These are phyloP conservation scores for Aurinia saxatilis DNA, from an alignment of 345 rosid genomes.

Conservation along the genomic window DNA sequence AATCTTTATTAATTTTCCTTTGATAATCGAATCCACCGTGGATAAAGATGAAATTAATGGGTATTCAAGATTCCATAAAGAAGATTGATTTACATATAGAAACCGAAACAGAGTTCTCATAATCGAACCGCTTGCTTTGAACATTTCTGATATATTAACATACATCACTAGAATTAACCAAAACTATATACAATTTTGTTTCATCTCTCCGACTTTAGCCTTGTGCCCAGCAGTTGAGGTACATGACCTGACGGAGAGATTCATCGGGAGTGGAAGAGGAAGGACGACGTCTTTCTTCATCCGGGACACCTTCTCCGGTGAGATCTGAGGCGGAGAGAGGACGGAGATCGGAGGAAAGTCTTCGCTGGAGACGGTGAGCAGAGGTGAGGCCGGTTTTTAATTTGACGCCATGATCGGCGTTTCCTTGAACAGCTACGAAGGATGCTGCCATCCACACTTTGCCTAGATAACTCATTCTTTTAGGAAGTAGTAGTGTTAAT, in stretches of 20 bases:
- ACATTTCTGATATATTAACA: constrained; percentile 17
- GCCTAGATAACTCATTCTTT: constrained; percentile 31
- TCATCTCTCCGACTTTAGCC: constrained; percentile 19
- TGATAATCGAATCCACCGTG: neutral
- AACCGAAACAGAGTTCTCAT: constrained; percentile 6
- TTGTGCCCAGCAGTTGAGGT: constrained; percentile 89
- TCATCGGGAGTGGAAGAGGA: constrained; percentile 49
- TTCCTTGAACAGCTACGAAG: constrained; percentile 59
- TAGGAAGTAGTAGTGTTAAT: neutral
- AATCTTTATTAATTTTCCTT: neutral
- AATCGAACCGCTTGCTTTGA: neutral
- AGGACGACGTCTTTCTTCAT: constrained; percentile 16
- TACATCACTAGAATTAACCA: neutral
- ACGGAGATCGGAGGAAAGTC: constrained; percentile 45
- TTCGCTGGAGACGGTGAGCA: constrained; percentile 40
- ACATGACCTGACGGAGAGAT: constrained; percentile 73
- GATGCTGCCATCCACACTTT: constrained; percentile 71
- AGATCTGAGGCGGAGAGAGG: constrained; percentile 42
- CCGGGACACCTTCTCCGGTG: constrained; percentile 5
- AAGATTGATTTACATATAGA: neutral
- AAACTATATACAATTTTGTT: constrained; percentile 20
- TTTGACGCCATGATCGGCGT: constrained; percentile 49
- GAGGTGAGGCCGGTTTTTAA: constrained; percentile 41
- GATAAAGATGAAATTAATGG: constrained; percentile 15
- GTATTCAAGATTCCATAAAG: neutral